These are phyloP conservation scores for Cercophora scortea DNA, from an alignment of 495 filamentous ascomycete genomes.

Conservation along the genomic window DNA sequence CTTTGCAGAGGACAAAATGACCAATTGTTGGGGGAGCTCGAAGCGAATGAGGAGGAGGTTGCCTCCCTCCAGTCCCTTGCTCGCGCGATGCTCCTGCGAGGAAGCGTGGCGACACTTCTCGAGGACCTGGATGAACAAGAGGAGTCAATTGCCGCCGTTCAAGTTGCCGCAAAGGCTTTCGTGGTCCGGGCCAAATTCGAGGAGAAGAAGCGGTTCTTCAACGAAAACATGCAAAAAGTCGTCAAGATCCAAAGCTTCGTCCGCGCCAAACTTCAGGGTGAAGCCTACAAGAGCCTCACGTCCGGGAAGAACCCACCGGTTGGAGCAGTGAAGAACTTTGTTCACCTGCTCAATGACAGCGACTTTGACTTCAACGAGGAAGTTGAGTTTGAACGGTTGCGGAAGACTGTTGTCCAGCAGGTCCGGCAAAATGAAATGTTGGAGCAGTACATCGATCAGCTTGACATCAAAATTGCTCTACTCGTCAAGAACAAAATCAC, in stretches of 20 bases:
- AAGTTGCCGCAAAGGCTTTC: constrained; percentile 65
- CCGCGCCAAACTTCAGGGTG: constrained; percentile 84
- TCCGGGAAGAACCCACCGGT: constrained; percentile 97
- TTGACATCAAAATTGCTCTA: constrained; percentile 98
- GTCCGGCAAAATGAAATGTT: constrained; percentile 94
- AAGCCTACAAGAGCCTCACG: constrained; percentile 93
- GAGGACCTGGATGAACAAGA: constrained; percentile 75
- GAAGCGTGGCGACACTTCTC: constrained; percentile 60
- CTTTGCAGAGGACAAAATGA: constrained; percentile 45
- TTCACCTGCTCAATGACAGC: constrained; percentile 95
- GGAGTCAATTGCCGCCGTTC: constrained; percentile 61
- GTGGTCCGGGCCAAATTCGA: constrained; percentile 67
- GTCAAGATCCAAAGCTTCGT: constrained; percentile 98
- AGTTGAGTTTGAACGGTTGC: constrained; percentile 85
- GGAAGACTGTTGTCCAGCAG: constrained; percentile 93
- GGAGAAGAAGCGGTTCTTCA: constrained; percentile 81
- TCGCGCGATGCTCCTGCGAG: constrained; percentile 71
- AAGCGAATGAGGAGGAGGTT: constrained; percentile 49
- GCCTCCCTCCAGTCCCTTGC: constrained; percentile 62
- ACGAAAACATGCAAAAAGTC: constrained; percentile 97
- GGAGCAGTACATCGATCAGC: constrained; percentile 94
- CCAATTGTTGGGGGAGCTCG: constrained; percentile 48
- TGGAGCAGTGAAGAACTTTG: constrained; percentile 92
- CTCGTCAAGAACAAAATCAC: constrained; percentile 99
- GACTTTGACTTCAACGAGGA: constrained; percentile 99